Conservation (phyloP, 169 alveolate genomes). For the Besnoitia besnoiti region DNA sequence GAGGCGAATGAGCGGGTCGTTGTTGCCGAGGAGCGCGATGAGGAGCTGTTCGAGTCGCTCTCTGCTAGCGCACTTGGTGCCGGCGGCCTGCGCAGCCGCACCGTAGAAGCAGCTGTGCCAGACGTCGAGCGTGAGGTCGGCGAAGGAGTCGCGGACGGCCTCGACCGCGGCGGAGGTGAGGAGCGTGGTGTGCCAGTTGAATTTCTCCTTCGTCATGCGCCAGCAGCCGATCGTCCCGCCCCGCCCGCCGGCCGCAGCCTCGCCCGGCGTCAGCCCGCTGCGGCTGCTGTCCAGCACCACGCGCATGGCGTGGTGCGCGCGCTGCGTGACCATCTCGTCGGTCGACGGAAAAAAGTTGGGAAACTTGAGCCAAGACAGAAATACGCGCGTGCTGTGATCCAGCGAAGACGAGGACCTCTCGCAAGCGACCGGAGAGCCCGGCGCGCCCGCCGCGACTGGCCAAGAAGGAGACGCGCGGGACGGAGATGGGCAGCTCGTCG, state of each 20-base stretch:
- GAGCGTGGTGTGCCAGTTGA: slow-evolving; percentile 42
- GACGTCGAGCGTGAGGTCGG: slow-evolving; percentile 52
- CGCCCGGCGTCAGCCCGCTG: slow-evolving; percentile 16
- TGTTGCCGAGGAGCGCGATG: slow-evolving; percentile 83
- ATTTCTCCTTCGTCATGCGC: slow-evolving; percentile 24
- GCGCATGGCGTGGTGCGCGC: slow-evolving; percentile 63
- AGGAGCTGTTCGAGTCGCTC: slow-evolving; percentile 81
- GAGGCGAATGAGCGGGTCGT: slow-evolving; percentile 77
- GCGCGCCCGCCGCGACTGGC: background rate
- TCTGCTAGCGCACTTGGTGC: slow-evolving; percentile 16
- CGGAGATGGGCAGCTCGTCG: background rate
- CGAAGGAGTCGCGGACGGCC: slow-evolving; percentile 40
- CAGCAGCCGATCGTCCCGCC: background rate
- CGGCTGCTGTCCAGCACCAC: slow-evolving; percentile 45
- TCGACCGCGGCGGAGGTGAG: slow-evolving; percentile 37
- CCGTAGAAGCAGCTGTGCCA: slow-evolving; percentile 56
- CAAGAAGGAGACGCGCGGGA: background rate
- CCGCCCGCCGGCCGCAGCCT: background rate
- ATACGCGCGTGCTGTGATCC: background rate
- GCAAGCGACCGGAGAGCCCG: too few relatives aligned
- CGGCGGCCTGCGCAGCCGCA: slow-evolving; percentile 30
- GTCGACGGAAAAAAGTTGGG: background rate
- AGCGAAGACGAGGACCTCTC: background rate
- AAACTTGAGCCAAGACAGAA: background rate
- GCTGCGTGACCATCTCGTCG: slow-evolving; percentile 30